These are phyloP conservation scores for Candolleomyces eurysporus DNA, from an alignment of 768 basidiomycete genomes.

Conservation along the genomic window DNA sequence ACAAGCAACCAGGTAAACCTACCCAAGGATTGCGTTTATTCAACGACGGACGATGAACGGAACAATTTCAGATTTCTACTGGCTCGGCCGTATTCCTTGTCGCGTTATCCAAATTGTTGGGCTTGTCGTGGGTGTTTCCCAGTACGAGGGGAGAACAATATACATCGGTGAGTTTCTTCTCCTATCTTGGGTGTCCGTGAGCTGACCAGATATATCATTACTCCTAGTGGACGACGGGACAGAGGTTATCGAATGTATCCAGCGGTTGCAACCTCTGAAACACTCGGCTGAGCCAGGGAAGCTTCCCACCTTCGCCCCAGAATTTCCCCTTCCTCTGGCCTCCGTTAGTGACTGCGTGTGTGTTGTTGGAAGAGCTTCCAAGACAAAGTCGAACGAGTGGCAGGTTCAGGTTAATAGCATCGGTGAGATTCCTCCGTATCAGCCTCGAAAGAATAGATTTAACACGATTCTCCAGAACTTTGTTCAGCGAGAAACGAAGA, in stretches of 20 bases:
- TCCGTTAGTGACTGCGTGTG: constrained; percentile 46
- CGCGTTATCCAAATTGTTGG: constrained; percentile 60
- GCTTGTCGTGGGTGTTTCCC: constrained; percentile 59
- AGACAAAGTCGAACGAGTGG: constrained; percentile 36
- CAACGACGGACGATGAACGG: background rate
- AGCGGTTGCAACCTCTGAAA: constrained; percentile 31
- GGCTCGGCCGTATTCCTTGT: constrained; percentile 73
- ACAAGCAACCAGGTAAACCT: background rate
- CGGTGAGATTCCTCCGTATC: constrained; percentile 33
- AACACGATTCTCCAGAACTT: constrained; percentile 27
- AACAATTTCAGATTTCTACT: constrained; percentile 50
- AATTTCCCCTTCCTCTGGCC: constrained; percentile 34
- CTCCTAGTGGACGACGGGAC: constrained; percentile 75
- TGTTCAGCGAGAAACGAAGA: constrained; percentile 59
- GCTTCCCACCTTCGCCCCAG: constrained; percentile 8
- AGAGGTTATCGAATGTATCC: constrained; percentile 64
- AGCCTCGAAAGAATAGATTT: background rate
- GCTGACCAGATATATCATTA: background rate
- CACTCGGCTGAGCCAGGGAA: constrained; percentile 12
- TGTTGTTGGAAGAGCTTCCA: constrained; percentile 46
- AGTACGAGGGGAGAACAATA: constrained; percentile 55
- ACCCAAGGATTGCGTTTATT: too few species aligned
- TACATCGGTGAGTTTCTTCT: constrained; percentile 49
- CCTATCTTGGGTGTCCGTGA: background rate
- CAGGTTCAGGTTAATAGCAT: constrained; percentile 50